These are phyloP conservation scores for Hyphopichia fennica DNA, from an alignment of 1,139 yeast species.

Conservation along the genomic window DNA sequence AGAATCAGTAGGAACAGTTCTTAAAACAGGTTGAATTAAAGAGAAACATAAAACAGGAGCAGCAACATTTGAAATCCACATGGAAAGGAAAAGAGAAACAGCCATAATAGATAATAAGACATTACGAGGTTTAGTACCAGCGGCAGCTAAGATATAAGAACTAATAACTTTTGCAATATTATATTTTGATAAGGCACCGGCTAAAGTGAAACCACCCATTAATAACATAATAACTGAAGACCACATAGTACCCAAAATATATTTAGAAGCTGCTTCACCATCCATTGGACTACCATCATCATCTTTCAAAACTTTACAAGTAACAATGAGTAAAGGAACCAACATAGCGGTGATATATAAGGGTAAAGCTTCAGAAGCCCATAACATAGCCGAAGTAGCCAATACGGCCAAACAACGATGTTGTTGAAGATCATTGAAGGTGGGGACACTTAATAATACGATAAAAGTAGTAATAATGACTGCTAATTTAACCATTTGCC, in stretches of 20 bases:
- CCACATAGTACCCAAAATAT: conserved; percentile 88
- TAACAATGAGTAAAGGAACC: conserved; percentile 76
- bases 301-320: conserved; percentile 67
- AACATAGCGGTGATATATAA: conserved; percentile 79
- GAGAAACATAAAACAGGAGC: conserved; percentile 93
- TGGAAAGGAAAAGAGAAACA: conserved; percentile 80
- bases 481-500: conserved; percentile 45
- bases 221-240: conserved; percentile 86
- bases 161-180: conserved; percentile 84
- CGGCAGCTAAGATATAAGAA: conserved; percentile 73
- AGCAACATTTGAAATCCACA: conserved; percentile 97
- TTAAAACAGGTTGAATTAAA: conserved; percentile 81
- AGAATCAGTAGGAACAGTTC: conserved; percentile 78
- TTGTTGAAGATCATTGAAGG: conserved; percentile 68
- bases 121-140: conserved; percentile 82
- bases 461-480: conserved; percentile 46
- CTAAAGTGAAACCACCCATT: conserved; percentile 90
- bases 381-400: conserved; percentile 72
- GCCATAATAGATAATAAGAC: conserved; percentile 79
- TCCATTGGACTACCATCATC: conserved; percentile 52
- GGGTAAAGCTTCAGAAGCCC: conserved; percentile 96
- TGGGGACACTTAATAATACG: conserved; percentile 52
- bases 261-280: conserved; percentile 71
- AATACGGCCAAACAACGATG: conserved; percentile 79
- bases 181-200: conserved; percentile 90